These are phyloP conservation scores for Zygotorulaspora chibaensis DNA, from an alignment of 805 yeast species.

Conservation along the genomic window DNA sequence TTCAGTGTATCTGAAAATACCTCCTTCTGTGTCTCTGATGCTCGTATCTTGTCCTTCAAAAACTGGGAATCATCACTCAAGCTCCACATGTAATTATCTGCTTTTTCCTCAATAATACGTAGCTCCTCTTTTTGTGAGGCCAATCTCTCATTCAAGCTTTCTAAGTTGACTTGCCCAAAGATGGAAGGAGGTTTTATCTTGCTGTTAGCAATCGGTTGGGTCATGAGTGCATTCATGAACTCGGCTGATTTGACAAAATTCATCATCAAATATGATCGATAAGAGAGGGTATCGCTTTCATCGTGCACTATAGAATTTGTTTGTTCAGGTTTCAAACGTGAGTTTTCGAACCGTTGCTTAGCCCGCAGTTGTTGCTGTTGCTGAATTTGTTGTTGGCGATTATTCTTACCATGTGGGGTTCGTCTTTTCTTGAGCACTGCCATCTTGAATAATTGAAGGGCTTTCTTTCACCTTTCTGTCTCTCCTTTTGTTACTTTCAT, in stretches of 20 bases:
- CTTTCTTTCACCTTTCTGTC: background rate
- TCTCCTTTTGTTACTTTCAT: background rate
- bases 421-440: conserved; percentile 30
- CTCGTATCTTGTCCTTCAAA: conserved; percentile 10
- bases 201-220: conserved; percentile 22
- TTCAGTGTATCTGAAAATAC: conserved; percentile 6
- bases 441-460: conserved; percentile 13
- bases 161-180: conserved; percentile 10
- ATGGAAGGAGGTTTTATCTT: conserved; percentile 21
- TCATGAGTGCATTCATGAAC: conserved; percentile 23
- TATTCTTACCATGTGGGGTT: conserved; percentile 20
- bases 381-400: conserved; percentile 19
- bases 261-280: conserved; percentile 24
- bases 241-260: conserved; percentile 24
- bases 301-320: conserved; percentile 29
- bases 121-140: conserved; percentile 15
- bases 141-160: conserved; percentile 12
- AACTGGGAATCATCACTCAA: conserved; percentile 6
- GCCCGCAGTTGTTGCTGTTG: conserved; percentile 19
- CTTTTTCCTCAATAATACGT: conserved; percentile 2
- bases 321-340: conserved; percentile 29
- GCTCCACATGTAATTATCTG: conserved; percentile 6
- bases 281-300: conserved; percentile 34
- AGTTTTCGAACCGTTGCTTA: conserved; percentile 18
- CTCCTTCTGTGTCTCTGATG: conserved; percentile 2